Percentiles rank a stretch among this genome's conserved stretches.
These are phyloP conservation scores for Pichia scutulata DNA, from an alignment of 805 yeast genomes.

Conservation along the genomic window DNA sequence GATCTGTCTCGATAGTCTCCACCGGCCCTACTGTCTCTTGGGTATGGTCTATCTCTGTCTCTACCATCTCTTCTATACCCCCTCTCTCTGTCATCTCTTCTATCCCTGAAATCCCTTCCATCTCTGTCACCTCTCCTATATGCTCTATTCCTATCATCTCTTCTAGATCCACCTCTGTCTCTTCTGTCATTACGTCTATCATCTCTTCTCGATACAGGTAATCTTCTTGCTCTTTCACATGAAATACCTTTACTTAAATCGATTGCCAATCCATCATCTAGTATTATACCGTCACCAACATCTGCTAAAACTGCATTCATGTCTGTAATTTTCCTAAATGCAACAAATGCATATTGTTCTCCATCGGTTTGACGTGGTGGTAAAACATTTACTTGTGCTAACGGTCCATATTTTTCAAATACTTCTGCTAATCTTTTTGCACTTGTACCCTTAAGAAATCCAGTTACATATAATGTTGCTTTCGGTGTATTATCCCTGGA, in stretches of 20 bases:
- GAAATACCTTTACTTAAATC: constrained; percentile 34
- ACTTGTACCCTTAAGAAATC: constrained; percentile 41
- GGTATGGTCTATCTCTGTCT: constrained; percentile 4
- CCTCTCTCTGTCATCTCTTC: constrained; percentile 13
- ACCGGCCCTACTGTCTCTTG: constrained; percentile 1
- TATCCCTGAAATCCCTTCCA: constrained; percentile 7
- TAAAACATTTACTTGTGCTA: constrained; percentile 53
- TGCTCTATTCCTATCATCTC: constrained; percentile 2
- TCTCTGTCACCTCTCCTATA: constrained; percentile 9
- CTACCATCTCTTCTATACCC: constrained; percentile 1
- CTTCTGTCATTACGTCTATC: constrained; percentile 8
- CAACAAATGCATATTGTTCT: constrained; percentile 57
- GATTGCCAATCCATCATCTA: constrained; percentile 29
- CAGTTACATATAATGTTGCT: constrained; percentile 27
- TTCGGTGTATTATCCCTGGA: constrained; percentile 10
- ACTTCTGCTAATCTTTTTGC: constrained; percentile 54
- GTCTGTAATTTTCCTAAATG: constrained; percentile 43
- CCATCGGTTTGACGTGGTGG: constrained; percentile 56
- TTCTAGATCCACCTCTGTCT: constrained; percentile 9
- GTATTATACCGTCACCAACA: constrained; percentile 29
- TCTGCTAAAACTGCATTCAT: constrained; percentile 46
- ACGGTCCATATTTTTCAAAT: constrained; percentile 53
- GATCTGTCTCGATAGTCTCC: constrained; percentile 1
- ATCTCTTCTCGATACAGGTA: constrained; percentile 31
- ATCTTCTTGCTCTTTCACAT: constrained; percentile 50